Base-by-base conservation (phyloP, 2,329 filamentous ascomycete species). In the Trichoderma breve region DNA sequence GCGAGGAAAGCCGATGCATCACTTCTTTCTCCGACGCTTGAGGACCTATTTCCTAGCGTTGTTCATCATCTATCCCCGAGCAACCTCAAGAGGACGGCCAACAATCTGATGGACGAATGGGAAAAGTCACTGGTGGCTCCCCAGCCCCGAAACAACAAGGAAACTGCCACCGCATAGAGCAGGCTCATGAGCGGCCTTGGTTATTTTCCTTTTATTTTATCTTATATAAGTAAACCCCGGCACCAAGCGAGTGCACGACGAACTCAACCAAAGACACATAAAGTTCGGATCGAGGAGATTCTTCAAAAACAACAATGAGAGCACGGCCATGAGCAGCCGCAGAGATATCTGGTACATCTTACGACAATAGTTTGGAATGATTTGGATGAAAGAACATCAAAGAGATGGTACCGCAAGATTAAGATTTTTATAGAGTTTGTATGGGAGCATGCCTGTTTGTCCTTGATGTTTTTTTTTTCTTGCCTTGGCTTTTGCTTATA, bases 51-150 rank as follows among this genome's bases (percentile, higher is more conserved):
- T 32, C 93, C 93, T 83, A 90, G 91, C 63, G 88, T 91, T 62
- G 86, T 97, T 71, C 91, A 90, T 78, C 90, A 91, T 74, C 83
- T 94, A 55, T 88, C 89, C 9, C 92, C 94, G 0, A 90, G 90
- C 75, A 94, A 93, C 76, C 83, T 98, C 76, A 93, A 94, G 79
- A 88, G 90, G 47, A 95, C 93, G 1, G 93, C 95, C n/a, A 92
- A 91, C 43, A 92, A 92, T 74, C 86, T 97, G 71, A 94, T 98
- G 89, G 92, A 91, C 74, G 94, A 97, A 79, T 97, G 94, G 93
- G 95, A 98, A 83, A 93, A 90, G 80, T 83, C 81, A 4, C 75
- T 83, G 57, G 75, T 76, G 6, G 74, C 80, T 9, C 80, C 81
- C 12, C 74, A 77, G 51, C 62, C 71, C 34, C 75, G 73, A 24